Base-by-base conservation (phyloP, 495 filamentous ascomycete species). In the Hypoxylon intermedium region DNA sequence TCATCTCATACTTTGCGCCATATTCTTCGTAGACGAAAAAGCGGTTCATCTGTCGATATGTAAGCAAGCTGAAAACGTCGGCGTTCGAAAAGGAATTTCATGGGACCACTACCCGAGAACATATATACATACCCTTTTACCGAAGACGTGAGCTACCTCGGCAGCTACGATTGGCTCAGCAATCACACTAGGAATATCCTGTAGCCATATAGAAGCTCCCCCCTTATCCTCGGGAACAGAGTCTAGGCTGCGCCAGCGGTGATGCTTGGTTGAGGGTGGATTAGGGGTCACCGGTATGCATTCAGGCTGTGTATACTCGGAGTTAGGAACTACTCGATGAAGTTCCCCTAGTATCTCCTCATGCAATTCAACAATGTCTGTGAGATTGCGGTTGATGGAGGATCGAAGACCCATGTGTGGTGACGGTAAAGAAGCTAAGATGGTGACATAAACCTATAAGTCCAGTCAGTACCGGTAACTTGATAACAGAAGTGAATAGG, bases 21-120 rank as follows among this genome's bases (percentile, higher is more conserved):
- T 94, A 98, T 53, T 93, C 88, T 69, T 93, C 89, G 69, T 98
- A 98, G 19, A 84, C 77, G 68, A 88, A 87, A 71, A 97, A 94
- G 0, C 87, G 87, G 48, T 83, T 81, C 68, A 93, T 87, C 92
- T 95, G 31, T 6, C 24, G 6, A n/a, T 2, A 37, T 37, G 19
- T 67, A 70, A 33, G 21, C 53, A 37, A 68, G 24, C 46, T 49
- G 37, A 71, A 47, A 41, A 28, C 23, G 31, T 60, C 48, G 3
- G 23, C 6, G 6, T 41, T 18, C 13, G 11, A 21, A 13, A 6
- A 9, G 21, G 2, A 1, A 19, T 36, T 11, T n/a, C 24, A 37
- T 12, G 4, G 31, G 13, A 15, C 9, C 9, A 15, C 31, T 3
- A 1, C n/a, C 13, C 12, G 19, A 24, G 31, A 33, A 37, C 37